A percentile compares a stretch with the other conserved stretches of the same genome.
Evolutionary conservation across 345 rosid genomes (phyloP).

Genomic region (Acer saccharum): DNA sequence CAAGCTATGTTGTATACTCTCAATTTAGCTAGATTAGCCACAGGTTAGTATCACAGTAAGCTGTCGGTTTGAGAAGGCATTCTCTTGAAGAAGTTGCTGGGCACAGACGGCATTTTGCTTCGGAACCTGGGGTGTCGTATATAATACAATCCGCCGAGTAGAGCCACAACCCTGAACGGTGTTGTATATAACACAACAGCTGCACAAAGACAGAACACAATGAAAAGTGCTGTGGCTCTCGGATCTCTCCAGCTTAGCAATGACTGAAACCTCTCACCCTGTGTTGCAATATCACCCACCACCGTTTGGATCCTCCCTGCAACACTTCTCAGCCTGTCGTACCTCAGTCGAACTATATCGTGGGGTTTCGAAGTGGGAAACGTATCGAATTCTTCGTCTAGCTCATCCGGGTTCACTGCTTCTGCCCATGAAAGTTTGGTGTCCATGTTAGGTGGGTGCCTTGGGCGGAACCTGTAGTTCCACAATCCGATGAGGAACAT

Average conservation of each 20-base stretch:
- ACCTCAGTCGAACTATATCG: slow-evolving; percentile 68
- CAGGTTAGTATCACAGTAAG: slow-evolving; percentile 39
- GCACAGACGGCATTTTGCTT: slow-evolving; percentile 78
- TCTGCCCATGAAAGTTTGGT: slow-evolving; percentile 82
- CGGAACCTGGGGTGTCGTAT: slow-evolving; percentile 82
- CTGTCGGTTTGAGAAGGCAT: slow-evolving; percentile 68
- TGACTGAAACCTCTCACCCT: slow-evolving; percentile 81
- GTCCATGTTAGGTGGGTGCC: slow-evolving; percentile 83
- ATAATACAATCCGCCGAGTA: slow-evolving; percentile 58
- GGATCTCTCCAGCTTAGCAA: slow-evolving; percentile 83
- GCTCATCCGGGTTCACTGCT: slow-evolving; percentile 67
- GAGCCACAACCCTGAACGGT: slow-evolving; percentile 61
- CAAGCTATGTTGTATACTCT: not conserved
- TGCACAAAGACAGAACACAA: slow-evolving; percentile 66
- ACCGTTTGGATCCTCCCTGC: slow-evolving; percentile 84
- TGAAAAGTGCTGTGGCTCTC: slow-evolving; percentile 74
- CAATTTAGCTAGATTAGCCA: not conserved
- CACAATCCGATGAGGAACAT: slow-evolving; percentile 76
- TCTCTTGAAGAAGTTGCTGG: slow-evolving; percentile 84
- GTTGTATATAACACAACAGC: slow-evolving; percentile 67
- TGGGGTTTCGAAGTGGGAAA: slow-evolving; percentile 65
- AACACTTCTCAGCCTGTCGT: slow-evolving; percentile 72
- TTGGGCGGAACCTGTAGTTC: slow-evolving; percentile 69
- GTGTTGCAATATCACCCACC: slow-evolving; percentile 79
- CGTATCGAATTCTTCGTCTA: slow-evolving; percentile 82